Percentiles rank a stretch among this genome's conserved stretches.
These are phyloP conservation scores for Cytospora piceicola DNA, from an alignment of 2,329 filamentous ascomycete species.

Conservation along the genomic window DNA sequence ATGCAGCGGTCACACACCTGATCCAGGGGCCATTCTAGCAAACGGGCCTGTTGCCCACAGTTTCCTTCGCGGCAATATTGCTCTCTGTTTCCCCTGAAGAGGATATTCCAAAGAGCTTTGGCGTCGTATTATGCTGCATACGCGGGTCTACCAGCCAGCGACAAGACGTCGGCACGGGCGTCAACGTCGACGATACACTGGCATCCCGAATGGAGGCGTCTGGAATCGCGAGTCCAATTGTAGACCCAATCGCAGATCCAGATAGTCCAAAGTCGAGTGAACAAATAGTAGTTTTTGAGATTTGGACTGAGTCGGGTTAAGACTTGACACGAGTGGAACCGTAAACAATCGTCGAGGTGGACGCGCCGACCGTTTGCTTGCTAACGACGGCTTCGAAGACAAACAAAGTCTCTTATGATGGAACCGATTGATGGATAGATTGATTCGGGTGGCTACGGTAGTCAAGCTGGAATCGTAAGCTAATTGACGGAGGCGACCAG, in stretches of 20 bases:
- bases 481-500: slow-evolving; percentile 20
- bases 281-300: not conserved
- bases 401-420: slow-evolving; percentile 19
- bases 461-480: slow-evolving; percentile 13
- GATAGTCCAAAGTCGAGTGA: slow-evolving; percentile 6
- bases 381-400: slow-evolving; percentile 22
- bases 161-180: slow-evolving; percentile 26
- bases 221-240: slow-evolving; percentile 16
- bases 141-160: slow-evolving; percentile 23
- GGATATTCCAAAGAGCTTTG: not conserved
- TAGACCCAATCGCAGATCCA: slow-evolving; percentile 19
- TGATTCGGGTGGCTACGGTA: slow-evolving; percentile 13
- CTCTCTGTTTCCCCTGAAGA: slow-evolving; percentile 10
- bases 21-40: slow-evolving; percentile 29
- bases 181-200: slow-evolving; percentile 27
- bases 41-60: slow-evolving; percentile 24
- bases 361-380: slow-evolving; percentile 20
- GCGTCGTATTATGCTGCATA: slow-evolving; percentile 3
- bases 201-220: slow-evolving; percentile 28
- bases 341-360: slow-evolving; percentile 14
- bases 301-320: slow-evolving; percentile 14
- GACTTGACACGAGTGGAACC: slow-evolving; percentile 10
- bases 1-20: slow-evolving; percentile 25
- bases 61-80: not conserved
- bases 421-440: not conserved